These are phyloP conservation scores for Tuber magnatum DNA, from an alignment of 495 filamentous ascomycete species.

Conservation along the genomic window DNA sequence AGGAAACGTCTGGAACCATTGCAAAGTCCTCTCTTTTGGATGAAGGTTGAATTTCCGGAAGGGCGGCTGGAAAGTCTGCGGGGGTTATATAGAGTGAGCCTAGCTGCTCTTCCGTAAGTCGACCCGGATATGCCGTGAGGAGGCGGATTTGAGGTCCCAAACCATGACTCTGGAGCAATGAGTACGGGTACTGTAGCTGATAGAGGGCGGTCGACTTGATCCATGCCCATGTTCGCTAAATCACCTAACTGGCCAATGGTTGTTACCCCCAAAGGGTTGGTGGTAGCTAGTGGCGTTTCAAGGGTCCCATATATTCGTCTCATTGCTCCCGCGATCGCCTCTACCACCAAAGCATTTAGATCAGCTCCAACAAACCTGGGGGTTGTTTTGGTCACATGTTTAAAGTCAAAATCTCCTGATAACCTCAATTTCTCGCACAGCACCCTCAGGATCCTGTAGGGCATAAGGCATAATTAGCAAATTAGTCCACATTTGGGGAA, in stretches of 20 bases:
- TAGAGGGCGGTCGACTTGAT: conserved; percentile 8
- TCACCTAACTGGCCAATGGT: neutral
- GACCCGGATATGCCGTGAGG: conserved; percentile 44
- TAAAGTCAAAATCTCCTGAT: conserved; percentile 66
- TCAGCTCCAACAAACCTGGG: conserved; percentile 96
- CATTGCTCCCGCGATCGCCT: conserved; percentile 61
- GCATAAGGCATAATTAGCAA: neutral
- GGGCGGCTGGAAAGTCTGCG: conserved; percentile 64
- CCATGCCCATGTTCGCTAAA: conserved; percentile 27
- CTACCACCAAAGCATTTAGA: conserved; percentile 71
- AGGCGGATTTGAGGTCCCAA: conserved; percentile 37
- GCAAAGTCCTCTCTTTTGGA: conserved; percentile 95
- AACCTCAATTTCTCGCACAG: conserved; percentile 65
- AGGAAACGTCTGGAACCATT: conserved; percentile 93
- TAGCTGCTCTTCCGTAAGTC: conserved; percentile 33
- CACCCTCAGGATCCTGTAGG: conserved; percentile 59
- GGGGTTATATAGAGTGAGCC: conserved; percentile 36
- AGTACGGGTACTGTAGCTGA: neutral
- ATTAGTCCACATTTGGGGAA: neutral
- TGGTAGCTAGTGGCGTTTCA: conserved; percentile 21
- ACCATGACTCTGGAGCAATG: neutral
- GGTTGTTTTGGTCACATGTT: conserved; percentile 71
- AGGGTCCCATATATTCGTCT: conserved; percentile 51
- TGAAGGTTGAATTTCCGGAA: conserved; percentile 82
- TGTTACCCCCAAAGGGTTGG: neutral